Percentiles rank a stretch among this genome's conserved stretches.
phyloP scores from a whole-genome alignment of 2,329 filamentous ascomycete genomes.

The Alternaria novae-zelandiae region DNA sequence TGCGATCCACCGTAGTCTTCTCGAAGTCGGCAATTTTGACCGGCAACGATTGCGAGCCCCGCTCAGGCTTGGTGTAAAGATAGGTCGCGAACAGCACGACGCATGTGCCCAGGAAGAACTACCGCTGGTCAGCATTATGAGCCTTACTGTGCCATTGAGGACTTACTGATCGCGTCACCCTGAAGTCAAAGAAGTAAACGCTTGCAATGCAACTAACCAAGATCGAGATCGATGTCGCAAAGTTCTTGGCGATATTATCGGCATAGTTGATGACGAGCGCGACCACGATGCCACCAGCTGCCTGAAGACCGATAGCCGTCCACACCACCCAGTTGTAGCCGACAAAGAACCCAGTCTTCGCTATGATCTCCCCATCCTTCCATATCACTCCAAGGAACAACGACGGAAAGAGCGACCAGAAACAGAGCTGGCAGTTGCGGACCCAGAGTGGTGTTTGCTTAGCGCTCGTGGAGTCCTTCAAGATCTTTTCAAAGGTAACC shows the following conservation, averaged over 20 bases:
- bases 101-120: slow-evolving; percentile 83
- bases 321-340: slow-evolving; percentile 95
- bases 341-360: slow-evolving; percentile 86
- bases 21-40: slow-evolving; percentile 77
- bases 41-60: slow-evolving; percentile 60
- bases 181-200: slow-evolving; percentile 82
- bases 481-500: slow-evolving; percentile 87
- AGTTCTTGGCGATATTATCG: slow-evolving; percentile 92
- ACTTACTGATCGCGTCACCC: slow-evolving; percentile 61
- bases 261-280: slow-evolving; percentile 82
- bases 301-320: slow-evolving; percentile 82
- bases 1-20: slow-evolving; percentile 68
- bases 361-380: slow-evolving; percentile 84
- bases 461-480: slow-evolving; percentile 77
- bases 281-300: slow-evolving; percentile 82
- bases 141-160: neutral
- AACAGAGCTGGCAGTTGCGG: slow-evolving; percentile 90
- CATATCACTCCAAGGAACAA: slow-evolving; percentile 85
- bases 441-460: slow-evolving; percentile 85
- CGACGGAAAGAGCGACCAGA: slow-evolving; percentile 91
- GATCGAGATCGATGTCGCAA: slow-evolving; percentile 91
- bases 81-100: slow-evolving; percentile 84
- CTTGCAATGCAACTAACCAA: slow-evolving; percentile 85
- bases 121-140: slow-evolving; percentile 10
- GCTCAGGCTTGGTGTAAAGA: slow-evolving; percentile 76